Evolutionary conservation across 1,284 basidiomycete species (phyloP).

Genomic region (Irpex lacteus): DNA sequence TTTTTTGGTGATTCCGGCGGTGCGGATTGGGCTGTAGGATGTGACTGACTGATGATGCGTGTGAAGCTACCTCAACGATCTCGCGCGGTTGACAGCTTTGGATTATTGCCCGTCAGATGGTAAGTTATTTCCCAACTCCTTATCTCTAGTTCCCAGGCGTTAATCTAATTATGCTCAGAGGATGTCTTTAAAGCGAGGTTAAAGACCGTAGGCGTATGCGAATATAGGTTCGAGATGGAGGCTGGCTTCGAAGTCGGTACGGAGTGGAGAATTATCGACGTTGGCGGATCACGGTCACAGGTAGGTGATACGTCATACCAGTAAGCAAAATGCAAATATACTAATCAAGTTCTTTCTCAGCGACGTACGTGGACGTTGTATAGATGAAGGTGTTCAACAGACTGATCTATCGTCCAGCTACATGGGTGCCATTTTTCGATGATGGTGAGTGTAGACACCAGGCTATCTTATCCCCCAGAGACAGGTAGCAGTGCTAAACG

Average conservation of each 20-base stretch:
- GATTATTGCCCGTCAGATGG: constrained; percentile 70
- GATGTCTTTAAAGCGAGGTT: constrained; percentile 52
- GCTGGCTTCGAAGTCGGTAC: constrained; percentile 68
- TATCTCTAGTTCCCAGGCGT: constrained; percentile 15
- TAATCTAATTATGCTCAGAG: constrained; percentile 36
- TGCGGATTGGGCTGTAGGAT: neutral
- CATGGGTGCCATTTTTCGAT: constrained; percentile 77
- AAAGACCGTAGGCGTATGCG: constrained; percentile 72
- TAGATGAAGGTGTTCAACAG: constrained; percentile 8
- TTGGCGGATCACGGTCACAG: constrained; percentile 74
- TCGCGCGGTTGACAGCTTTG: constrained; percentile 61
- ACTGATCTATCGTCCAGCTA: constrained; percentile 32
- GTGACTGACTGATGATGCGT: constrained; percentile 3
- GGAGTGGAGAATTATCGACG: constrained; percentile 79
- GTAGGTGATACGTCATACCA: constrained; percentile 34
- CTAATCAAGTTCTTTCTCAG: constrained; percentile 15
- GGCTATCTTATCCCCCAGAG: neutral
- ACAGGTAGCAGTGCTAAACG: neutral
- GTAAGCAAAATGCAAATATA: neutral
- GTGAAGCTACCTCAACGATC: constrained; percentile 67
- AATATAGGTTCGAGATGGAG: constrained; percentile 79
- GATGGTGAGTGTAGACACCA: constrained; percentile 44
- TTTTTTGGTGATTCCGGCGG: constrained; percentile 1
- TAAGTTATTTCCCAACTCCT: constrained; percentile 25
- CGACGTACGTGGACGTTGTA: constrained; percentile 29